A percentile compares a stretch with the other conserved stretches of the same genome.
These are phyloP conservation scores for Bassia scoparia DNA, from an alignment of 148 eudicot species.

Conservation along the genomic window DNA sequence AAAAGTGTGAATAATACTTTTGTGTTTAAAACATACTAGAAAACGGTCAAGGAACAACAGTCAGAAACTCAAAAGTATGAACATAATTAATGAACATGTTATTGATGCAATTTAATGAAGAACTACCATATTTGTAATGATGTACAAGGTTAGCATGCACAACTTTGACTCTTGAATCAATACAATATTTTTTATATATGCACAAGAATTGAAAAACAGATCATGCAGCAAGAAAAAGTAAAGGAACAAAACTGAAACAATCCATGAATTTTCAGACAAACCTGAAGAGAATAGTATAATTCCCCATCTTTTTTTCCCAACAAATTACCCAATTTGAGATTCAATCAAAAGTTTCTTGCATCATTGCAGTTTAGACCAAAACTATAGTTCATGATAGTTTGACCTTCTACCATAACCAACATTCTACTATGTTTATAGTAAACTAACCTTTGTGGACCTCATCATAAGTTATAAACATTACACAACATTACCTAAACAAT, in stretches of 20 bases:
- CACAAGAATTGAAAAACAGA: neutral
- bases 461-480: neutral
- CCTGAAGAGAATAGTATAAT: slow-evolving; percentile 4
- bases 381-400: slow-evolving; percentile 10
- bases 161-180: neutral
- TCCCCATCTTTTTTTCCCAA: neutral
- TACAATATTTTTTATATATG: neutral
- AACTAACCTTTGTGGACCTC: slow-evolving; percentile 12
- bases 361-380: slow-evolving; percentile 18
- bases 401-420: slow-evolving; percentile 25
- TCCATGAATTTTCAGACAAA: slow-evolving; percentile 8
- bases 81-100: too few species aligned
- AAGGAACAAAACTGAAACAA: slow-evolving; percentile 6
- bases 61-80: too few species aligned
- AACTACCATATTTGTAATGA: neutral
- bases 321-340: neutral
- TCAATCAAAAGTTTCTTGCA: neutral
- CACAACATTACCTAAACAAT: neutral
- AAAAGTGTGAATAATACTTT: too few species aligned
- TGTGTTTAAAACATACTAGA: too few species aligned
- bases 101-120: neutral
- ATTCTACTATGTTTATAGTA: neutral
- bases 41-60: too few species aligned
- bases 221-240: slow-evolving; percentile 1
- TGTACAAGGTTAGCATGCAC: slow-evolving; percentile 1